Conservation (phyloP, 164 flowering plant species). For the Dillenia suffruticosa region DNA sequence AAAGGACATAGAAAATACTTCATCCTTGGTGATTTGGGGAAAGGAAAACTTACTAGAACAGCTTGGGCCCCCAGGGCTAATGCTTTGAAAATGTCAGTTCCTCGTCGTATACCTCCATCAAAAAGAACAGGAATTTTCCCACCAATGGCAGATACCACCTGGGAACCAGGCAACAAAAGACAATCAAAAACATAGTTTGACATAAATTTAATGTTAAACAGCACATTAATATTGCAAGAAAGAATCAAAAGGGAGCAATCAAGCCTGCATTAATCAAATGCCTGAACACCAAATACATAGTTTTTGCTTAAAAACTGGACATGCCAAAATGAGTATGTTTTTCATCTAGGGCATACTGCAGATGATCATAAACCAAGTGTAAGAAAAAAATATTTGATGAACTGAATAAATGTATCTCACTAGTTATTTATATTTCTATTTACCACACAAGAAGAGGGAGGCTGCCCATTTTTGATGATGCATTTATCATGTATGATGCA, state of each 20-base stretch:
- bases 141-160: slow-evolving; percentile 66
- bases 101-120: slow-evolving; percentile 80
- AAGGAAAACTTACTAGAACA: slow-evolving; percentile 45
- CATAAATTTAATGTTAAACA: background rate
- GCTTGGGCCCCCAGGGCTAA: slow-evolving; percentile 91
- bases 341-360: too few relatives aligned
- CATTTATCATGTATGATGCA: too few relatives aligned
- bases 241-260: background rate
- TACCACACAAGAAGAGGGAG: too few relatives aligned
- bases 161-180: background rate
- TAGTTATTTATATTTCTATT: too few relatives aligned
- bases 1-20: too few relatives aligned
- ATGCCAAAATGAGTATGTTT: background rate
- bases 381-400: too few relatives aligned
- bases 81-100: slow-evolving; percentile 87
- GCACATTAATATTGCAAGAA: background rate
- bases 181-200: too few relatives aligned
- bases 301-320: background rate
- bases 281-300: background rate
- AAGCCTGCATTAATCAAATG: too few relatives aligned
- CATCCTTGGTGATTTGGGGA: too few relatives aligned
- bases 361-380: too few relatives aligned
- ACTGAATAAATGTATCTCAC: too few relatives aligned
- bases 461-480: too few relatives aligned
- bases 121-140: slow-evolving; percentile 70